phyloP scores from a whole-genome alignment of 768 basidiomycete genomes.

The Pleurotus eryngii region DNA sequence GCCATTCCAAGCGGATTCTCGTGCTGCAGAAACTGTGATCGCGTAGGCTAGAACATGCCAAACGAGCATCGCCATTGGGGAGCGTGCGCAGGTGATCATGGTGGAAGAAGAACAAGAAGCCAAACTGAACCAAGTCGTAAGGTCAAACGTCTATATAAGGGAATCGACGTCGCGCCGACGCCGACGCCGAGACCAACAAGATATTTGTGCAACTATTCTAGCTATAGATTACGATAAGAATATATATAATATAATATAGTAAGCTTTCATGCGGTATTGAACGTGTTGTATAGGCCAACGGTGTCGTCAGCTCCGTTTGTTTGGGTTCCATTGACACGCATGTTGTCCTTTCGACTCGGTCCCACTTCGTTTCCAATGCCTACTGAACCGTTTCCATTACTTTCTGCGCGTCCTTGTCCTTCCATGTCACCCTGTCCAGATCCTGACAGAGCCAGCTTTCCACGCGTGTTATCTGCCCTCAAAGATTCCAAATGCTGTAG shows the following conservation, averaged over 20 bases:
- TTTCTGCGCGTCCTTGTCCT: constrained; percentile 28
- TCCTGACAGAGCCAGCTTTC: constrained; percentile 37
- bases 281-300: constrained; percentile 77
- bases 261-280: constrained; percentile 32
- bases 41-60: constrained; percentile 10
- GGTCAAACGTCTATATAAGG: not conserved
- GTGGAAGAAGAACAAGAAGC: constrained; percentile 1
- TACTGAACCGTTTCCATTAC: constrained; percentile 28
- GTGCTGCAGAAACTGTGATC: constrained; percentile 12
- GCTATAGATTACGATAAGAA: not conserved
- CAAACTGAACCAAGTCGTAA: not conserved
- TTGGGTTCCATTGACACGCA: constrained; percentile 28
- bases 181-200: not conserved
- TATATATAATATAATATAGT: not conserved
- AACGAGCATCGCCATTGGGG: constrained; percentile 5
- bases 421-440: constrained; percentile 29
- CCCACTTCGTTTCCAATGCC: constrained; percentile 10
- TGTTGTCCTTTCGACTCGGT: constrained; percentile 16
- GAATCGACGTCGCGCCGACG: constrained; percentile 9
- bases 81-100: constrained; percentile 10
- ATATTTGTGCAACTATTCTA: no score
- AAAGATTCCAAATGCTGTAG: constrained; percentile 69
- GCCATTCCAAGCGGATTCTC: constrained; percentile 69
- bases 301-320: constrained; percentile 67
- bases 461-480: constrained; percentile 80